A percentile compares a stretch with the other conserved stretches of the same genome.
Evolutionary conservation across 768 basidiomycete species (phyloP).

Genomic region (Kwoniella sp.): DNA sequence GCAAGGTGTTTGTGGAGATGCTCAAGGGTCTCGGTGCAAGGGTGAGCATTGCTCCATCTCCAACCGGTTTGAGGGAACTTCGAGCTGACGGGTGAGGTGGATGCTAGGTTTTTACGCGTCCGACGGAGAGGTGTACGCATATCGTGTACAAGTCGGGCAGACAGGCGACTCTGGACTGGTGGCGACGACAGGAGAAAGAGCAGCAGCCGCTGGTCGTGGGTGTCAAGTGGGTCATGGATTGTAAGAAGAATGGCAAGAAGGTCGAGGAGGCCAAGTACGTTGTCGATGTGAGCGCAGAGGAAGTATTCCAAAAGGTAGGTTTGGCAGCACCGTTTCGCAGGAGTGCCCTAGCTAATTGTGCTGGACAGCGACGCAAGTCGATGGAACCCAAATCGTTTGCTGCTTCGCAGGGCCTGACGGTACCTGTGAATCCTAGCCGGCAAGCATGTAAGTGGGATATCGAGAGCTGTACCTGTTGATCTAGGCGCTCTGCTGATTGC

Average conservation of each 20-base stretch:
- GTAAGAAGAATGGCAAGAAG: conserved; percentile 42
- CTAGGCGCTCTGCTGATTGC: no score
- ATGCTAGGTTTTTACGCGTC: conserved; percentile 44
- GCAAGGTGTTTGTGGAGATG: conserved; percentile 45
- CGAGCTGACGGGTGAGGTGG: no score
- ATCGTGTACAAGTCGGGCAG: conserved; percentile 50
- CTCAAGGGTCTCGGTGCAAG: conserved; percentile 46
- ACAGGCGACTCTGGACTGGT: conserved; percentile 47
- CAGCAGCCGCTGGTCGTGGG: conserved; percentile 44
- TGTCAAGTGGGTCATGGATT: conserved; percentile 50
- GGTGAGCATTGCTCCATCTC: conserved; percentile 42
- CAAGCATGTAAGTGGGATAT: conserved; percentile 9
- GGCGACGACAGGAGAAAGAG: conserved; percentile 28
- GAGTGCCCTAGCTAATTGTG: background rate
- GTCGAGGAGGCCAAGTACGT: conserved; percentile 33
- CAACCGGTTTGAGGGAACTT: no score
- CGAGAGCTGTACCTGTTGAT: no score
- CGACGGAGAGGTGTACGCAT: conserved; percentile 47
- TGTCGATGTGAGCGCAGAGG: conserved; percentile 41
- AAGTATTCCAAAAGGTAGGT: conserved; percentile 47
- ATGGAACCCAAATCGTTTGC: conserved; percentile 46
- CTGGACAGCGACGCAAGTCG: conserved; percentile 43
- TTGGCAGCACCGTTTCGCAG: no score
- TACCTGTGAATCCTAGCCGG: background rate
- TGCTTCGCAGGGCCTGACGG: background rate